Base-by-base conservation (phyloP, 176 grass and related monocot genomes). In the Carex parvula region DNA sequence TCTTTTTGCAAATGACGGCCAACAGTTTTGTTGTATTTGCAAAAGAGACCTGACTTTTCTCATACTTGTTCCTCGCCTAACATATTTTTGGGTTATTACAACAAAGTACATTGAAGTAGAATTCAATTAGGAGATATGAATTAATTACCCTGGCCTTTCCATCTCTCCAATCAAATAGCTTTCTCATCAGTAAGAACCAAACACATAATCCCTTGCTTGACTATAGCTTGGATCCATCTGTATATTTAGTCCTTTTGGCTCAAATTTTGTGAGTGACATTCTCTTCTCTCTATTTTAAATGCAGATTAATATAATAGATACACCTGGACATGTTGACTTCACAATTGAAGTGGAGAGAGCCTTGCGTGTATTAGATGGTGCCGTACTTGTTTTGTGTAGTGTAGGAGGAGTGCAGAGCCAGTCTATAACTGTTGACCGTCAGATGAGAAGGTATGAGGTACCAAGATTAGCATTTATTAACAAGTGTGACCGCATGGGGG, bases 301-400 rank as follows among this genome's bases (percentile, higher is more conserved):
- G 92, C 91, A 98, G 95, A 84, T 98, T 84, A 98, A 98, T 88
- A 95, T 98, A 88, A 98, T 98, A 16, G 95, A 98, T 84, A 98
- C 95, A 75, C 95, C 95, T 82, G 95, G 95, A 79, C 95, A 98
- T 3, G 95, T 98, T 35, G 95, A 98, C 85, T 98, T 98, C 92
- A 98, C 95, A 39, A 94, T 98, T 90, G 95, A 98, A 90, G 95
- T 98, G 84, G 95, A 98, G 89, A 98, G 95, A 72, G 95, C 95
- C 50, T 84, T 98, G 44, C 92, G 95, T 87, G 95, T 98, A 82
- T 90, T 98, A 89, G 95, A 98, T 88, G 92, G 95, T 82, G 95
- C 95, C 77, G 93, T 98, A 84, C 92, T 98, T 89, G 95, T 98
- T 39, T 90, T 98, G 33, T 98, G 95, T 87, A 94, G 96, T 90